A percentile compares a stretch with the other conserved stretches of the same genome.
Conservation (phyloP, 768 basidiomycete genomes). For the Hysterangium stoloniferum region DNA sequence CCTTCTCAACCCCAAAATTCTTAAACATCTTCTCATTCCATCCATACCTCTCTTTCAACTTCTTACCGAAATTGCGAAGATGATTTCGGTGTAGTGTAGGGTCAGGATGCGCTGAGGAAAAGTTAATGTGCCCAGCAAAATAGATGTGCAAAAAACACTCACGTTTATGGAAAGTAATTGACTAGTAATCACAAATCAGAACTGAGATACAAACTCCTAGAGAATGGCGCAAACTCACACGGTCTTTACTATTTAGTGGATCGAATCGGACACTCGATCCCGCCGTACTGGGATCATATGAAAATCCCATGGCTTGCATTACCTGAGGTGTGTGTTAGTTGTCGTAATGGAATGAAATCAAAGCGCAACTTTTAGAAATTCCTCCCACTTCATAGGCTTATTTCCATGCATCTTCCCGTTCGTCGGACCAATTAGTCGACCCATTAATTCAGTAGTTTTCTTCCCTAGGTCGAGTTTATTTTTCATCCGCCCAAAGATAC, state of each 20-base stretch:
- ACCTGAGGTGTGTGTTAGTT: slow-evolving; percentile 33
- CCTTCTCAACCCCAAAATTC: slow-evolving; percentile 3
- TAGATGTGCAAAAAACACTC: slow-evolving; percentile 19
- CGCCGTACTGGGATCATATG: slow-evolving; percentile 63
- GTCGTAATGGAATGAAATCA: not conserved
- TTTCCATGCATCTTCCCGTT: slow-evolving; percentile 48
- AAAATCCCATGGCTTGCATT: slow-evolving; percentile 75
- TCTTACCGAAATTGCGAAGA: slow-evolving; percentile 48
- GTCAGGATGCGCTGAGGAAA: slow-evolving; percentile 60
- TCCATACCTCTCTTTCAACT: slow-evolving; percentile 55
- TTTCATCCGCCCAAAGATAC: slow-evolving; percentile 15
- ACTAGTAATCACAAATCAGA: slow-evolving; percentile 27
- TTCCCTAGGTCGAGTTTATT: slow-evolving; percentile 23
- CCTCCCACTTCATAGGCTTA: slow-evolving; percentile 69
- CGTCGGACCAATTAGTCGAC: slow-evolving; percentile 51
- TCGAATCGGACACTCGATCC: slow-evolving; percentile 80
- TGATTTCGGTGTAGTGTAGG: slow-evolving; percentile 45
- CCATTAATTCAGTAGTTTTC: slow-evolving; percentile 53
- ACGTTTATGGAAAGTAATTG: slow-evolving; percentile 78
- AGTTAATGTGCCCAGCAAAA: not conserved
- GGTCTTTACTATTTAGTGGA: slow-evolving; percentile 50
- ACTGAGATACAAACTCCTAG: not conserved
- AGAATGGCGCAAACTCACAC: slow-evolving; percentile 25
- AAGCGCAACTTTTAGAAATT: slow-evolving; percentile 56
- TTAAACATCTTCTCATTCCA: slow-evolving; percentile 46